Evolutionary conservation across 129 eudicot genomes (phyloP).

Genomic region (Centaurea solstitialis): DNA sequence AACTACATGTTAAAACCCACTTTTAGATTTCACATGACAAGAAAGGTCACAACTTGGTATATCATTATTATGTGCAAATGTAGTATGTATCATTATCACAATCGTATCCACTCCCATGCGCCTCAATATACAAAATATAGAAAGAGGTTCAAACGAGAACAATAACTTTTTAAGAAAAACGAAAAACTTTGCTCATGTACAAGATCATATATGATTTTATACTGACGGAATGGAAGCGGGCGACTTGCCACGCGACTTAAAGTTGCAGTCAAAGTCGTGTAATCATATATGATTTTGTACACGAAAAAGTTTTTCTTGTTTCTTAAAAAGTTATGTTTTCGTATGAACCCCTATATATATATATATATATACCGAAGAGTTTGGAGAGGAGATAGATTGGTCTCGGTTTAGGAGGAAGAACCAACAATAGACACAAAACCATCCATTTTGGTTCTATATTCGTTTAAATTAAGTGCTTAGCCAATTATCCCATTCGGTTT

Average conservation of each 20-base stretch:
- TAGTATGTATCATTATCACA: neutral
- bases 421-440: neutral
- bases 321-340: too few relatives aligned
- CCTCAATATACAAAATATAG: too few relatives aligned
- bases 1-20: neutral
- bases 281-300: too few relatives aligned
- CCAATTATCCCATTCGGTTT: neutral
- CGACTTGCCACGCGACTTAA: too few relatives aligned
- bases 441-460: neutral
- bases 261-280: too few relatives aligned
- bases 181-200: too few relatives aligned
- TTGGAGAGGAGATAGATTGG: neutral
- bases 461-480: neutral
- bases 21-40: conserved; percentile 3
- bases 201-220: too few relatives aligned
- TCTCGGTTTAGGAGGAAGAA: neutral
- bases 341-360: too few relatives aligned
- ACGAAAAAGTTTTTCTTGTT: too few relatives aligned
- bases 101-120: neutral
- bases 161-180: too few relatives aligned
- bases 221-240: too few relatives aligned
- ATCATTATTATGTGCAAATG: neutral
- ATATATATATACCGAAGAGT: neutral
- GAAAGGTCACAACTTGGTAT: neutral
- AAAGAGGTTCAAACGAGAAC: too few relatives aligned